Base-by-base conservation (phyloP, 345 rosid species). In the Dipteronia dyeriana region DNA sequence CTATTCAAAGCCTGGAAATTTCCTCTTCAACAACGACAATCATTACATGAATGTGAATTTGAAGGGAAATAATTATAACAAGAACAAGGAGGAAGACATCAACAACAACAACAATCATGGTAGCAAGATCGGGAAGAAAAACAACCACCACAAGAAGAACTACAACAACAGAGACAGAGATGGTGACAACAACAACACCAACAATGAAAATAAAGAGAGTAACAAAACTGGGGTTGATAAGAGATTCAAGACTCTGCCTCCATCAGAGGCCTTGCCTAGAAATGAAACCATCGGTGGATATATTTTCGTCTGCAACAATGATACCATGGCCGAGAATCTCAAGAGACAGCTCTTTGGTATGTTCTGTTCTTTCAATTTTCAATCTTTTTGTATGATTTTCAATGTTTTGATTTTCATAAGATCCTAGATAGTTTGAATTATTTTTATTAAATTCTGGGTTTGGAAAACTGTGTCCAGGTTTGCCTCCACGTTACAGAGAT, bases 281-380 rank as follows among this genome's bases (percentile, higher is more conserved):
- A 90, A 92, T 67, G 97, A 97, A 84, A 90, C 95, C 25, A 84
- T 97, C 14, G 99, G 99, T 2, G 99, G 99, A 0, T 97, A 97
- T 79, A 97, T 97, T 78, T 94, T 97, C 67, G 99, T 97, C n/a
- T 97, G 99, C 88, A 94, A 97, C 89, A 97, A 97, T 70, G 99
- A 97, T 73, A 97, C 99, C 45, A 97, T 97, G 99, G 85, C 85
- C 67, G 99, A 97, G 90, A 91, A 97, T 77, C 93, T 97, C 76
- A 89, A 81, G 80, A 85, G 99, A 49, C 87, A 92, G 86, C 97
- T 97, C 54, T 97, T 97, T 68, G 99, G 97, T 92, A 88, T 43
- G 85, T 54, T 9, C 7, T n/a, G 1, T 73, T 1, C 43, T 39
- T 39, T 39, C 9, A 17, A 9, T 3, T 16, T 11, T 17, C 68